Percentiles rank a stretch among this genome's conserved stretches.
Evolutionary conservation across 2,329 filamentous ascomycete species (phyloP).

Genomic region (Aspergillus glaucus): DNA sequence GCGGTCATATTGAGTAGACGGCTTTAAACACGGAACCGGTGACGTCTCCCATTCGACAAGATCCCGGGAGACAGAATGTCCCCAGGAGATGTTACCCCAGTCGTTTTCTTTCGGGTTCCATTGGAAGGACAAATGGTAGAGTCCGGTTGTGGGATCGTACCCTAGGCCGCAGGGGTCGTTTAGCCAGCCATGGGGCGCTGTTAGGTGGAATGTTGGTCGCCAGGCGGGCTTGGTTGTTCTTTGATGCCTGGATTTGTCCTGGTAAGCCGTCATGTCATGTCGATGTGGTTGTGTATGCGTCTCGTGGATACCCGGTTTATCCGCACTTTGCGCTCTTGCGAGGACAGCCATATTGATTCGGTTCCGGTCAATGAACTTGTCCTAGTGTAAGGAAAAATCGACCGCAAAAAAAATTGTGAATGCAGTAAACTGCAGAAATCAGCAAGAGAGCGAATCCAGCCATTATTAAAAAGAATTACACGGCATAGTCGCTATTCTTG

Average conservation of each 20-base stretch:
- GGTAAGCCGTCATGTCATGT: neutral
- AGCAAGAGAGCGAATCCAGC: too few species aligned
- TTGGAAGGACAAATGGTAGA: slow-evolving; percentile 40
- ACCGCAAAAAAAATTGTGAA: neutral
- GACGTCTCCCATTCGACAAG: slow-evolving; percentile 33
- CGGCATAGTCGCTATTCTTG: neutral
- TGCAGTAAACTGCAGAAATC: neutral
- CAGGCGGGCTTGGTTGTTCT: slow-evolving; percentile 4
- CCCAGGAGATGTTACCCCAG: slow-evolving; percentile 41
- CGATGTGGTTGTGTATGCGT: neutral
- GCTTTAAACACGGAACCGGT: slow-evolving; percentile 23
- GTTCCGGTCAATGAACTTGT: neutral
- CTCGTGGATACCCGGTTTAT: neutral
- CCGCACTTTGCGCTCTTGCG: neutral
- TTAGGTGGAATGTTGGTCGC: slow-evolving; percentile 32
- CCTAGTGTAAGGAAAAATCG: neutral
- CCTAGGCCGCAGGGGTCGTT: slow-evolving; percentile 41
- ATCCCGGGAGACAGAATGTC: slow-evolving; percentile 32
- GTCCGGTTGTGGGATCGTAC: slow-evolving; percentile 33
- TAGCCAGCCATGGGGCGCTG: slow-evolving; percentile 35
- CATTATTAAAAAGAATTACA: neutral
- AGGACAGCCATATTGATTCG: slow-evolving; percentile 7
- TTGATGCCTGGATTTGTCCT: neutral
- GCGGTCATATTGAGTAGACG: slow-evolving; percentile 31
- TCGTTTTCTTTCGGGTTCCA: slow-evolving; percentile 39